Evolutionary conservation across 2,329 filamentous ascomycete species (phyloP), one percentile per base, ranked within the genome.

Genomic region (Fusarium sp.): DNA sequence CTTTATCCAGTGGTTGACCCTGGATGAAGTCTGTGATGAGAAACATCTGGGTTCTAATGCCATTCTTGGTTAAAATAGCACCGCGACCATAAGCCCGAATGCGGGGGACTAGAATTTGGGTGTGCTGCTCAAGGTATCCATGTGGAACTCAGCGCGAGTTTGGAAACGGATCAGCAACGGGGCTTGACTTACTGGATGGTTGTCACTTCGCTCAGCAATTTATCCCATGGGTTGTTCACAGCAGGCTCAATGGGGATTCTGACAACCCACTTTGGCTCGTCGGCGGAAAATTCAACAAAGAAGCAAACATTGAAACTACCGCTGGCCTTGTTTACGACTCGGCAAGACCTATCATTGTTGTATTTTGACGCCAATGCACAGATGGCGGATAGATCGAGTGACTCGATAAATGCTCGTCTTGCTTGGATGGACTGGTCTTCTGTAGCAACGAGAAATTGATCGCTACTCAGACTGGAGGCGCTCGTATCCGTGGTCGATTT

Each of bases 161-260:
- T 38, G 52, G 13, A 35, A 60, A 35, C 19, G 60, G 35, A 33
- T 50, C 44, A n/a, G 38, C 30, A 42, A 37, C 32, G 23, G 57
- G 6, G 7, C 6, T 30, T 42, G 19, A 60, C 61, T 38, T 54
- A 76, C 75, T 71, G 59, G 28, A 79, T 66, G 6, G 77, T 79
- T 6, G 74, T 58, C 15, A 79, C 75, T 56, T 80, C 77, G 44
- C 76, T 79, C 43, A 72, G 57, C 25, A 80, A 37, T 64, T 80
- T 79, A 23, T 64, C 58, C 78, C 75, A 79, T 11, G 71, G 52
- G 57, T 78, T 66, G 6, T 69, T 35, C 16, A 79, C 35, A 30
- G 58, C 50, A 3, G 77, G 69, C 52, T 73, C 72, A 13, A 79
- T 73, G 3, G 78, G 77, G 37, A 80, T 25, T 30, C 76, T 73